phyloP scores from a whole-genome alignment of 2,329 filamentous ascomycete species.

The Paecilomyces dactylethromorphus region DNA sequence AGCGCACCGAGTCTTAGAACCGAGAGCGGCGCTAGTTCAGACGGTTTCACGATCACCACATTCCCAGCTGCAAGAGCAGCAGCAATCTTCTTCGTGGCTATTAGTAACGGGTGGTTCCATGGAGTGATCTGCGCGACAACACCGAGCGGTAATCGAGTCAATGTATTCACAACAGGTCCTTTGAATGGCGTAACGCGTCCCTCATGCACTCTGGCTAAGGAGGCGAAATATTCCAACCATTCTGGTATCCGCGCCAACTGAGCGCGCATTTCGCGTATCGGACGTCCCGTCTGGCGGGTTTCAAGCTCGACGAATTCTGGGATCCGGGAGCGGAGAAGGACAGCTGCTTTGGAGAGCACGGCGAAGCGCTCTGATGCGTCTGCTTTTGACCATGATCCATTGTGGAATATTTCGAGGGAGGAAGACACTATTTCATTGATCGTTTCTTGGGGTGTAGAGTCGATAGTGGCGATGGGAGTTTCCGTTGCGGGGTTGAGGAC shows the following conservation, averaged over 20 bases:
- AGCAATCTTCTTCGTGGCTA: conserved; percentile 32
- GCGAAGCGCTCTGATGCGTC: conserved; percentile 54
- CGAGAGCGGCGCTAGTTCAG: conserved; percentile 38
- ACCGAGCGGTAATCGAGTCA: conserved; percentile 30
- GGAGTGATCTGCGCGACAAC: conserved; percentile 35
- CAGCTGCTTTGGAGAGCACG: conserved; percentile 55
- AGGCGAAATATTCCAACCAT: conserved; percentile 68
- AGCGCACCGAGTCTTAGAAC: conserved; percentile 33
- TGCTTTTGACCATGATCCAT: conserved; percentile 51
- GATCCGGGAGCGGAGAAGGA: conserved; percentile 47
- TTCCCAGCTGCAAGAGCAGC: conserved; percentile 36
- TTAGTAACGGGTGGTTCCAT: conserved; percentile 32
- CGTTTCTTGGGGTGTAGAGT: conserved; percentile 49
- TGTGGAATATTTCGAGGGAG: conserved; percentile 35
- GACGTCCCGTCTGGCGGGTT: conserved; percentile 61
- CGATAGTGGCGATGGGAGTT: conserved; percentile 32
- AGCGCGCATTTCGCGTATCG: conserved; percentile 63
- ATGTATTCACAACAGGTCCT: conserved; percentile 31
- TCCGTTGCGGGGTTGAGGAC: conserved; percentile 27
- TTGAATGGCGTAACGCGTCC: conserved; percentile 58
- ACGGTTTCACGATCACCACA: conserved; percentile 32
- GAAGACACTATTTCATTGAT: conserved; percentile 45
- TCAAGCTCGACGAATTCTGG: conserved; percentile 56
- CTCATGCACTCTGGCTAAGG: conserved; percentile 61
- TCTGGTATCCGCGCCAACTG: conserved; percentile 52